Conservation (phyloP, 2,329 filamentous ascomycete species). For the Cladophialophora bantiana region DNA sequence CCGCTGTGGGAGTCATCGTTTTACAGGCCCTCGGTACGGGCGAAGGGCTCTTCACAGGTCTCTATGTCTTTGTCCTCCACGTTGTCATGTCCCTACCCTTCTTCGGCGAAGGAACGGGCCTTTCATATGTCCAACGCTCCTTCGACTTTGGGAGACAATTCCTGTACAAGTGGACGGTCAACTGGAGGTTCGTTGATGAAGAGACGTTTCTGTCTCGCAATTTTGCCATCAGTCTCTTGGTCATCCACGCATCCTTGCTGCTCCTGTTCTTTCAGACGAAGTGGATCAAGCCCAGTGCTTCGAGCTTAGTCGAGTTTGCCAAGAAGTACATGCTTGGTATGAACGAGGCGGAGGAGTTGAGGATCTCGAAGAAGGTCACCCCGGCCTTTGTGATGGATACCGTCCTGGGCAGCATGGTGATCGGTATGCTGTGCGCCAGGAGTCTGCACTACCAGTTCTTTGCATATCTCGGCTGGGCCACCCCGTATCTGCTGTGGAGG, state of each 20-base stretch:
- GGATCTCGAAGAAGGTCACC: slow-evolving; percentile 62
- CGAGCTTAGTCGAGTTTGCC: slow-evolving; percentile 64
- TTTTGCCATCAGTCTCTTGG: slow-evolving; percentile 73
- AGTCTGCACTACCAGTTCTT: slow-evolving; percentile 97
- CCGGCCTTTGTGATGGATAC: slow-evolving; percentile 77
- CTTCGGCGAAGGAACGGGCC: slow-evolving; percentile 21
- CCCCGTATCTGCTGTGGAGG: slow-evolving; percentile 85
- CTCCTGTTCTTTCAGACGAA: slow-evolving; percentile 68
- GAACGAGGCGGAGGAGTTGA: slow-evolving; percentile 23
- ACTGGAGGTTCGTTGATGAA: slow-evolving; percentile 95
- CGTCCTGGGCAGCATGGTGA: slow-evolving; percentile 75
- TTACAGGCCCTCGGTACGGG: slow-evolving; percentile 74
- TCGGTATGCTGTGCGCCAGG: slow-evolving; percentile 84
- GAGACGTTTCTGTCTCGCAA: slow-evolving; percentile 73
- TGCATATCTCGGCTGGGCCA: slow-evolving; percentile 87
- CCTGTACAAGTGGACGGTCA: slow-evolving; percentile 98
- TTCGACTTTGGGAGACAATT: slow-evolving; percentile 93
- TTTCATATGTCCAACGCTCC: slow-evolving; percentile 77
- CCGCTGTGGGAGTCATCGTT: slow-evolving; percentile 78
- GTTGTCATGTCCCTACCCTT: slow-evolving; percentile 53
- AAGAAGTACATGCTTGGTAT: slow-evolving; percentile 51
- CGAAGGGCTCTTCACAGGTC: slow-evolving; percentile 70
- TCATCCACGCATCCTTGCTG: slow-evolving; percentile 70
- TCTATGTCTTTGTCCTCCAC: slow-evolving; percentile 80
- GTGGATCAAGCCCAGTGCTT: slow-evolving; percentile 73